These are phyloP conservation scores for Xylaria sp. DNA, from an alignment of 2,329 filamentous ascomycete species.

Conservation along the genomic window DNA sequence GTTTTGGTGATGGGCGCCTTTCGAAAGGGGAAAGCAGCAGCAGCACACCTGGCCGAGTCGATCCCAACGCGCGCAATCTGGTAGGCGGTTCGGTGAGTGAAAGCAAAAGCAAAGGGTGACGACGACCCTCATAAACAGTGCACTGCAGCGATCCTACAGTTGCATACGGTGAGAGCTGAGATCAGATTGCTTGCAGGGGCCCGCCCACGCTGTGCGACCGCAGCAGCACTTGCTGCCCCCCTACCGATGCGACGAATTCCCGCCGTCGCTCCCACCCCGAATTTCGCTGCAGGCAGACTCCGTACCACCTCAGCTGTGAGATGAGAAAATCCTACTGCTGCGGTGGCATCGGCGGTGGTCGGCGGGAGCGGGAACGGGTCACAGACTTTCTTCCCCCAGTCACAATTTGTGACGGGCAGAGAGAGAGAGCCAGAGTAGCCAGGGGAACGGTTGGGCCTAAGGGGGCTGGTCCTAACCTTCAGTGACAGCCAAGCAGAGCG, in stretches of 20 bases:
- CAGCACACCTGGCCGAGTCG: no score
- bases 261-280: slow-evolving; percentile 3
- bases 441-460: no score
- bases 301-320: background rate
- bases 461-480: no score
- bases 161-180: slow-evolving; percentile 23
- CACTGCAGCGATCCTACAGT: slow-evolving; percentile 6
- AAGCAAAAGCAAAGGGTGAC: background rate
- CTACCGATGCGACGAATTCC: slow-evolving; percentile 8
- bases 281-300: slow-evolving; percentile 9
- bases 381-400: background rate
- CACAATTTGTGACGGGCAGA: background rate
- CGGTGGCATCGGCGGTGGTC: background rate
- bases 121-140: background rate
- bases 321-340: background rate
- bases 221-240: slow-evolving; percentile 13
- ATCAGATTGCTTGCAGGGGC: slow-evolving; percentile 13
- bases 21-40: no score
- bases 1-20: no score
- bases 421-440: background rate
- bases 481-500: no score
- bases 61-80: background rate
- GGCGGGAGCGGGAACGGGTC: background rate
- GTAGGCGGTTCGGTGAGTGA: background rate
- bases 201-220: slow-evolving; percentile 16